phyloP scores from a whole-genome alignment of 208 protist genomes.

The Pavlovales sp. region DNA sequence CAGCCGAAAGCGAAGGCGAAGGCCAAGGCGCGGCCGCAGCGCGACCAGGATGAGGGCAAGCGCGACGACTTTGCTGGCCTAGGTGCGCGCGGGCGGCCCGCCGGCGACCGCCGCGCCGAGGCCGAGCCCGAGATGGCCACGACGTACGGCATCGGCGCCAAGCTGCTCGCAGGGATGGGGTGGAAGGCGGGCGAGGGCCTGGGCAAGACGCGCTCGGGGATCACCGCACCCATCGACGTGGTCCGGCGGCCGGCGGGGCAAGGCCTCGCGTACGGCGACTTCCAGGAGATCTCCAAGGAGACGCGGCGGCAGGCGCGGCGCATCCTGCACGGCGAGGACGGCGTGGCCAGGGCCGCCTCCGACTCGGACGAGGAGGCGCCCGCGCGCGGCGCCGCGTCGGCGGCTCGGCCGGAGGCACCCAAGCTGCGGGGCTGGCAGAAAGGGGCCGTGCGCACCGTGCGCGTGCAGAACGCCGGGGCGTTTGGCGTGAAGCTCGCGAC shows the following conservation, averaged over 20 bases:
- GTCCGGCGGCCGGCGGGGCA: neutral
- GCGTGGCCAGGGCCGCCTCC: no score
- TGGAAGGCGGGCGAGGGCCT: neutral
- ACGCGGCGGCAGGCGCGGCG: neutral
- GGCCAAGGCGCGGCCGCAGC: neutral
- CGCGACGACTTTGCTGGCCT: neutral
- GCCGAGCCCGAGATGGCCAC: neutral
- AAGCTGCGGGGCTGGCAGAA: neutral
- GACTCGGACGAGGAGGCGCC: neutral
- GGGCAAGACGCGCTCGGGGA: neutral
- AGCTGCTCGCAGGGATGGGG: conserved; percentile 4
- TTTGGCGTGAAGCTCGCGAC: neutral
- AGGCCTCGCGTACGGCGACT: conserved; percentile 14
- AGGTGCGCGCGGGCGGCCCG: neutral
- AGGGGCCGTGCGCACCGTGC: neutral
- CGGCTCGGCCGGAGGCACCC: neutral
- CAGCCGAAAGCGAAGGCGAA: neutral
- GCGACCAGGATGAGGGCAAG: no score
- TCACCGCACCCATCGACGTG: neutral
- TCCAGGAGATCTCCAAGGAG: neutral
- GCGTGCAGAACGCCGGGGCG: neutral
- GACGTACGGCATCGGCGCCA: neutral
- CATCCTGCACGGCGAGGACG: conserved; percentile 16
- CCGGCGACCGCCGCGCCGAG: neutral
- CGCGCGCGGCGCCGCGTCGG: neutral